Base-by-base conservation (phyloP, 78 protist species). In the Dictyostelium citrinum region DNA sequence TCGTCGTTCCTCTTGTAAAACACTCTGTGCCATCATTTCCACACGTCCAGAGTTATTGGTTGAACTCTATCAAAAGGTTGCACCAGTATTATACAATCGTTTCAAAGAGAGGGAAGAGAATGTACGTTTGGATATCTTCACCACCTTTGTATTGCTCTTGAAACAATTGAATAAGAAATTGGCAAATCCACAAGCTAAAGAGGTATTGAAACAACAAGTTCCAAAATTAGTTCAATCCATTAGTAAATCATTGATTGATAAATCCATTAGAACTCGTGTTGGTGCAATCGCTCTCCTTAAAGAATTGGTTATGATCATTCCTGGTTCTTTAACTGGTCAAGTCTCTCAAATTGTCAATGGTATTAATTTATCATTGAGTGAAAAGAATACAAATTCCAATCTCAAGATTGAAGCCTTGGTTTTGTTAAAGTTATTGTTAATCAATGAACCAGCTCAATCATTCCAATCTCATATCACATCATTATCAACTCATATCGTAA, bases 81-180 rank as follows among this genome's bases (percentile, higher is more conserved):
- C 97, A 11, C 98, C 99, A 16, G 78, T 71, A 35, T 88, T 97
- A 39, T 72, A 96, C 17, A 1, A 14, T 20, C 82, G 97, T 29
- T 96, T 96, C 90, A 85, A 75, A 6, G 99, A 98, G 84, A 86
- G 99, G 37, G 99, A 97, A 55, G 98, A 97, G 93, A 90, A 90
- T 29, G 99, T 98, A 78, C 94, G 97, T 80, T 71, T 82, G 45
- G 91, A 90, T 77, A 83, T 90, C 43, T 90, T 90, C 55, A 31
- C 49, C 31, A 90, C 91, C 5, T 82, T 45, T 90, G 80, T 77
- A 37, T 83, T 83, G 7, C 75, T 90, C n/a, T 70, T 90, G 24
- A 83, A 90, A 37, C 95, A 90, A 81, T 46, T 43, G 5, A 55
- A 83, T 16, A 75, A 70, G 64, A 90, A 70, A 46, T 41, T 39